Base-by-base conservation (phyloP, 148 eudicot genomes). In the Dianthus caryophyllus region DNA sequence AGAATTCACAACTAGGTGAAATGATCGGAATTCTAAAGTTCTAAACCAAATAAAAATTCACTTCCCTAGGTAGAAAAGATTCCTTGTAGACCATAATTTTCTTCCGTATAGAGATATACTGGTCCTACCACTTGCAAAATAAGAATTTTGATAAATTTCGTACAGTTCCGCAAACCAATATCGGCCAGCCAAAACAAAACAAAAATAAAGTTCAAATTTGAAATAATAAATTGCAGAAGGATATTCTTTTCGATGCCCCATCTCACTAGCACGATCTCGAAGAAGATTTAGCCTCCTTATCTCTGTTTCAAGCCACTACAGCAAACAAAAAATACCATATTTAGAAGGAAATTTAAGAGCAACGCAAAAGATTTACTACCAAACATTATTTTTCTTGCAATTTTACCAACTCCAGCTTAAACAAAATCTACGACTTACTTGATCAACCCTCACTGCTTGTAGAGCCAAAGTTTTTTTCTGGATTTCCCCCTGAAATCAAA, bases 221-320 rank as follows among this genome's bases (percentile, higher is more conserved):
- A 14, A 50, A 39, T 63, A 63, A 16, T 43, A 43, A 25, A 43
- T 21, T 61, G n/a, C 46, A 13, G 11, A 90, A 94, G 97, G 99
- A 95, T 95, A 95, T 95, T 88, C 89, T 50, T 88, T 95, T 52
- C 78, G 81, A 25, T 79, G 97, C 65, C 97, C 99, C 80, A 84
- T 82, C 80, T 88, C 91, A 80, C 88, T 86, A 48, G 99, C 96
- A 70, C 81, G 84, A 71, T 90, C 99, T 58, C 91, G 82, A 22
- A 95, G 94, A 83, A 88, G 82, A 80, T 81, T 95, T 52, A 95
- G 94, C 81, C 77, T 82, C 84, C 72, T 67, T 27, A 84, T 78
- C 71, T 95, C 99, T 47, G 85, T 71, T 71, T 90, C 93, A 76
- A 95, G 81, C 80, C 78, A 75, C 99, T 89, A 61, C 69, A 80